Evolutionary conservation across 2,329 filamentous ascomycete genomes (phyloP).

Genomic region (Colletotrichum sp.): DNA sequence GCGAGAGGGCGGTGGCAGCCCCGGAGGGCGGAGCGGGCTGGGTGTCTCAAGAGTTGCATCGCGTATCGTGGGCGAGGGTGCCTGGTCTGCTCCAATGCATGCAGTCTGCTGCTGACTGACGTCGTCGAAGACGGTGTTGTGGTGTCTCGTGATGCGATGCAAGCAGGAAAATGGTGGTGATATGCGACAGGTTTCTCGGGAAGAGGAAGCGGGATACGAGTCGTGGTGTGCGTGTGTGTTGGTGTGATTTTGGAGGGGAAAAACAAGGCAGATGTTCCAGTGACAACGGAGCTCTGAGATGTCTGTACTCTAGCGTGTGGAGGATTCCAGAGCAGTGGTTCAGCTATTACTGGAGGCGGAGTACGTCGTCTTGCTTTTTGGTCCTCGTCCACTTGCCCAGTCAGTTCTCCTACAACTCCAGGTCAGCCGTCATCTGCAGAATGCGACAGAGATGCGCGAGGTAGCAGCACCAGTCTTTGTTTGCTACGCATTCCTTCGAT

Average conservation of each 20-base stretch:
- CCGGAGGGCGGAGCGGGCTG: slow-evolving; percentile 13
- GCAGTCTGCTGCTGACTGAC: neutral
- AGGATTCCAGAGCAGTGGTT: neutral
- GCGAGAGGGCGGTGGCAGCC: neutral
- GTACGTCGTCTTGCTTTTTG: neutral
- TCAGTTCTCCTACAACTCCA: neutral
- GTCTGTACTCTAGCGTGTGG: neutral
- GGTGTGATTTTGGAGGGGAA: neutral
- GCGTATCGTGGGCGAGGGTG: neutral
- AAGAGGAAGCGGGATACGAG: neutral
- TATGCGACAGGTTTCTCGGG: neutral
- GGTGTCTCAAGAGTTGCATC: slow-evolving; percentile 9
- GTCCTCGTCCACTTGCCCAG: neutral
- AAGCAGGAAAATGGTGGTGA: neutral
- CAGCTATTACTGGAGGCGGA: neutral
- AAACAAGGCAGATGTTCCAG: neutral
- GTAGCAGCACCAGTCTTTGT: neutral
- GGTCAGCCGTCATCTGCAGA: neutral
- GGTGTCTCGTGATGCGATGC: neutral
- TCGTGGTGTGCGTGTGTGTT: neutral
- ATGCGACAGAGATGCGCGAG: neutral
- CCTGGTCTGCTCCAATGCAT: neutral
- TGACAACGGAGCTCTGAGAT: neutral
- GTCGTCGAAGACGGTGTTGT: neutral
- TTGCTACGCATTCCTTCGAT: neutral